These are phyloP conservation scores for Vigna trinervia DNA, from an alignment of 306 rosid genomes.

Conservation along the genomic window DNA sequence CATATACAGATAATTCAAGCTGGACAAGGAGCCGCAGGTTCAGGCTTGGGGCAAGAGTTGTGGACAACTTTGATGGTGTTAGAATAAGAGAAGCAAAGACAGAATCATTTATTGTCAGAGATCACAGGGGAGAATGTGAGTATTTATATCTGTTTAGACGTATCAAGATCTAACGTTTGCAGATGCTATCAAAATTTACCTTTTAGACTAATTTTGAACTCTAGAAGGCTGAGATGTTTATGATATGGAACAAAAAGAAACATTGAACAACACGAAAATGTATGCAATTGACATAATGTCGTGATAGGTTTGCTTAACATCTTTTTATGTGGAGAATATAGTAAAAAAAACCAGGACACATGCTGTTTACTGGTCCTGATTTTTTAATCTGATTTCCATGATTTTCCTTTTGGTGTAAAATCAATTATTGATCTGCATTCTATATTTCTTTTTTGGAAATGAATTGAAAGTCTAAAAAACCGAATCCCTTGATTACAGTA, in stretches of 20 bases:
- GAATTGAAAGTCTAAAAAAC: constrained; percentile 15
- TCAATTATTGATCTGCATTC: constrained; percentile 19
- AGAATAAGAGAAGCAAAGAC: constrained; percentile 89
- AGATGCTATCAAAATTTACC: constrained; percentile 23
- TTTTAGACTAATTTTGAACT: constrained; percentile 30
- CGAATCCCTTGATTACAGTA: constrained; percentile 1
- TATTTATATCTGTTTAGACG: constrained; percentile 47
- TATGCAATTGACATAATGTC: neutral
- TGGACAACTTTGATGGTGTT: constrained; percentile 70
- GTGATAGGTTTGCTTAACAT: constrained; percentile 2
- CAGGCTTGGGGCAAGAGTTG: constrained; percentile 90
- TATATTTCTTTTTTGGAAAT: neutral
- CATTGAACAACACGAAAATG: neutral
- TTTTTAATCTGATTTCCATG: constrained; percentile 13
- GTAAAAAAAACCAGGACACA: neutral
- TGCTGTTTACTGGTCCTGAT: constrained; percentile 30
- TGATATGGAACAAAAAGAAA: neutral
- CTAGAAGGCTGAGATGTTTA: constrained; percentile 20
- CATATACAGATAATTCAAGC: constrained; percentile 96
- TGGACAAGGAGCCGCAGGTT: constrained; percentile 99
- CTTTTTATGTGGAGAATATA: constrained; percentile 16
- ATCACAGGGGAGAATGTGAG: constrained; percentile 99
- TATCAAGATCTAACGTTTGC: constrained; percentile 32
- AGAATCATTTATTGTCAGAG: constrained; percentile 88
- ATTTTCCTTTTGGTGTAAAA: constrained; percentile 36